Evolutionary conservation across 2,329 filamentous ascomycete genomes (phyloP).

Genomic region (Alternaria brassicicola): DNA sequence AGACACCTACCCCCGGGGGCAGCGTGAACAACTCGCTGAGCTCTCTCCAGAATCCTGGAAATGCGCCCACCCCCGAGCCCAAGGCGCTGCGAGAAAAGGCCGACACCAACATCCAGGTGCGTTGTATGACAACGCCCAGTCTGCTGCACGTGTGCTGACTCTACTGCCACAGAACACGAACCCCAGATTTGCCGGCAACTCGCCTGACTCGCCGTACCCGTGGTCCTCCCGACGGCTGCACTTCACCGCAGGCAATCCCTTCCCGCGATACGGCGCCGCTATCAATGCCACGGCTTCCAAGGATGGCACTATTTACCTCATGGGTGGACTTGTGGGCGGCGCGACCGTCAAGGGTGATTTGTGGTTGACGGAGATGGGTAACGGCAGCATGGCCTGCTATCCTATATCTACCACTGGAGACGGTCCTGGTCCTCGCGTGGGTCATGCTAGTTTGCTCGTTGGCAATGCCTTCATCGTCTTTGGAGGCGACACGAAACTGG

Average conservation of each 20-base stretch:
- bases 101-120: slow-evolving; percentile 62
- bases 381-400: slow-evolving; percentile 83
- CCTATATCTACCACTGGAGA: slow-evolving; percentile 90
- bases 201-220: slow-evolving; percentile 84
- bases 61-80: slow-evolving; percentile 67
- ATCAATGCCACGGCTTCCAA: slow-evolving; percentile 93
- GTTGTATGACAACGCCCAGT: slow-evolving; percentile 13
- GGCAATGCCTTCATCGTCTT: slow-evolving; percentile 99
- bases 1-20: slow-evolving; percentile 74
- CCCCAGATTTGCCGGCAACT: slow-evolving; percentile 45
- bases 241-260: slow-evolving; percentile 87
- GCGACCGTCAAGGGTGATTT: slow-evolving; percentile 95
- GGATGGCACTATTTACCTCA: slow-evolving; percentile 95
- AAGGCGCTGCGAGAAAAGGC: slow-evolving; percentile 63
- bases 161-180: slow-evolving; percentile 33
- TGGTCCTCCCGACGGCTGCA: slow-evolving; percentile 92
- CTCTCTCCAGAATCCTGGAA: slow-evolving; percentile 66
- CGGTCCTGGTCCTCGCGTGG: slow-evolving; percentile 91
- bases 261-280: slow-evolving; percentile 94
- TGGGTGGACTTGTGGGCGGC: slow-evolving; percentile 95
- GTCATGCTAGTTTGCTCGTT: slow-evolving; percentile 90
- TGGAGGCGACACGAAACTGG: slow-evolving; percentile 96
- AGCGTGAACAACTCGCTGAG: slow-evolving; percentile 71
- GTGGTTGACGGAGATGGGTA: slow-evolving; percentile 94
- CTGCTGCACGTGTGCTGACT: slow-evolving; percentile 19